Evolutionary conservation across 441 rosid species (phyloP), one percentile per base, ranked within the genome.

Genomic region (Pelargonium fulgidum): DNA sequence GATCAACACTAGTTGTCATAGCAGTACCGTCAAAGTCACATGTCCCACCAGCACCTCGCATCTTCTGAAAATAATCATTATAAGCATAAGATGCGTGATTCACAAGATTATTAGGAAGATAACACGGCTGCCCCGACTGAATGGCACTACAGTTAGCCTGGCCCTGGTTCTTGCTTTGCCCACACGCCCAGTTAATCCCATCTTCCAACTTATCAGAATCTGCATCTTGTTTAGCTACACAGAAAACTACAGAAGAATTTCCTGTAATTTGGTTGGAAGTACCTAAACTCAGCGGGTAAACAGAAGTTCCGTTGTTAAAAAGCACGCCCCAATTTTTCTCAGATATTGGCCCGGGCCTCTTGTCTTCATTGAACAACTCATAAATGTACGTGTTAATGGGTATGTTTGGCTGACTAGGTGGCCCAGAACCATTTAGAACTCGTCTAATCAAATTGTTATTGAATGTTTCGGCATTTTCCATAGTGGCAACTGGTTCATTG

Each of bases 151-250:
- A 94, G 70, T 83, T 89, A 62, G 97, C 98, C 74, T 81, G 85
- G 50, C 99, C 98, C 59, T 52, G 39, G 39, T 7, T 33, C 39
- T 33, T 33, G 39, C 39, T 33, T 82, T 79, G 90, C 42, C 99
- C 98, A 66, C 99, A 94, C 61, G 99, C 99, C 98, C 98, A 94
- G 76, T 90, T 83, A 70, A 94, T 76, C 70, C 94, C 99, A 0
- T 72, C 80, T 62, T 81, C 80, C 83, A 94, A 76, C 84, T 86
- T 85, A 73, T 72, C 82, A 1, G 87, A 47, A 62, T 88, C 96
- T 19, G 88, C 89, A 72, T 76, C 93, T 2, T 64, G 81, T 76
- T 83, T 86, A 0, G 94, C 99, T 70, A 90, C 82, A 61, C 99
- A 94, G 79, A 90, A 94, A 56, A 79, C 68, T 20, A 22, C 56